Percentiles rank a stretch among this genome's conserved stretches.
Evolutionary conservation across 2,329 filamentous ascomycete species (phyloP).

Genomic region (Dactylonectria estremocensis): DNA sequence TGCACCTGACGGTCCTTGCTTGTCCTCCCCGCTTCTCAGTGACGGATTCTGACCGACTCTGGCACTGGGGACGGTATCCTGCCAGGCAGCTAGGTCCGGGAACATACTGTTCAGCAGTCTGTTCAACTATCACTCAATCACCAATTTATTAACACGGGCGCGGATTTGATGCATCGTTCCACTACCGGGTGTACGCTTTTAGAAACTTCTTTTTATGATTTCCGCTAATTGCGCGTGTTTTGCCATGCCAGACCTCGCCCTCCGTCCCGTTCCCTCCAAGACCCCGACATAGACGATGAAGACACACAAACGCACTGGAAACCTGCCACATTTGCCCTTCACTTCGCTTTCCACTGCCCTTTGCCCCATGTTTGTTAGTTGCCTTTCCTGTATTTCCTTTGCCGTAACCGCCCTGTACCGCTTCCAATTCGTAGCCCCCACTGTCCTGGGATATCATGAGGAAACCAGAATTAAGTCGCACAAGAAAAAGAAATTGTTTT

Average conservation of each 20-base stretch:
- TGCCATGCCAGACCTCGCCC: constrained; percentile 8
- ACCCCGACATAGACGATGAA: constrained; percentile 25
- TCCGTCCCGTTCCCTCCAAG: not conserved
- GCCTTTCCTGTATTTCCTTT: constrained; percentile 36
- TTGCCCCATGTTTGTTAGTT: constrained; percentile 34
- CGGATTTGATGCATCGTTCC: not conserved
- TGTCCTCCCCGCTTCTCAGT: not conserved
- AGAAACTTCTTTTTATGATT: not conserved
- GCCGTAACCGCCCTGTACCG: constrained; percentile 42
- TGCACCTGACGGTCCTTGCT: not conserved
- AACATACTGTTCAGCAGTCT: not conserved
- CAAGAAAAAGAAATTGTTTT: constrained; percentile 26
- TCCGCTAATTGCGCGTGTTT: constrained; percentile 10
- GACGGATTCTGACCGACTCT: constrained; percentile 1
- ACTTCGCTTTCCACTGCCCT: constrained; percentile 19
- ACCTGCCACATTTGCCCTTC: constrained; percentile 17
- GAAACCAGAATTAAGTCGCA: constrained; percentile 42
- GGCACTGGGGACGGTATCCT: not conserved
- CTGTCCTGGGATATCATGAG: constrained; percentile 49
- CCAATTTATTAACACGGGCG: not conserved
- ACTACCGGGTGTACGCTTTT: not conserved
- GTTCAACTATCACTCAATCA: not conserved
- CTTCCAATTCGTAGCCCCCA: constrained; percentile 42
- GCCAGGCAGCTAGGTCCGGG: too few relatives aligned
- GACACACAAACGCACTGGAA: constrained; percentile 27